Evolutionary conservation across 306 rosid genomes (phyloP).

Genomic region (Abrus precatorius): DNA sequence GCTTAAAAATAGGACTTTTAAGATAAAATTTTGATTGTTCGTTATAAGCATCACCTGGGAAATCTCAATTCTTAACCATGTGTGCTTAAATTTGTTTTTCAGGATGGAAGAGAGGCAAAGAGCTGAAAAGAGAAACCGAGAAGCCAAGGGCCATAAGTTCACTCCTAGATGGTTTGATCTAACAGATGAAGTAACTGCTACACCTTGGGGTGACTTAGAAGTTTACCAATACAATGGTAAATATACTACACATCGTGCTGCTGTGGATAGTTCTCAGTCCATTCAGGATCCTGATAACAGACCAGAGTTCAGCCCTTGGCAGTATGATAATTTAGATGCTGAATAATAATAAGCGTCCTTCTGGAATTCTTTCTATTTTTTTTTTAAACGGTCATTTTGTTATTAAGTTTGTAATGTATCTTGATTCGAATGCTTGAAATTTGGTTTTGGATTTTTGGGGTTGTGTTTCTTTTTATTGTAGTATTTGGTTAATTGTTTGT

Average conservation of each 20-base stretch:
- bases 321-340: constrained; percentile 60
- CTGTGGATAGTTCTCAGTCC: constrained; percentile 58
- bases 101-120: constrained; percentile 92
- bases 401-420: constrained; percentile 48
- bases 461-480: constrained; percentile 22
- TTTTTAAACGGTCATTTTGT: constrained; percentile 7
- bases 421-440: constrained; percentile 32
- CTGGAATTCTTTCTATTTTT: constrained; percentile 44
- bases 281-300: constrained; percentile 52
- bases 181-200: constrained; percentile 69
- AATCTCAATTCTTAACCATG: constrained; percentile 33
- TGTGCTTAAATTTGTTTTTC: constrained; percentile 42
- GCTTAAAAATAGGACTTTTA: too few species aligned
- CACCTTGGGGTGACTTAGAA: constrained; percentile 89
- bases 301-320: constrained; percentile 86
- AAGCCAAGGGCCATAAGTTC: constrained; percentile 64
- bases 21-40: not conserved
- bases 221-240: constrained; percentile 78
- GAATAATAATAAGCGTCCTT: constrained; percentile 47
- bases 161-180: constrained; percentile 78
- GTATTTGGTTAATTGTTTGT: constrained; percentile 37
- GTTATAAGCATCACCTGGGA: not conserved
- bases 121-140: constrained; percentile 75
- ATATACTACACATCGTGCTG: constrained; percentile 65
- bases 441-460: constrained; percentile 10